A percentile compares a stretch with the other conserved stretches of the same genome.
phyloP scores from a whole-genome alignment of 495 filamentous ascomycete genomes.

The Hypomontagnella monticulosa region DNA sequence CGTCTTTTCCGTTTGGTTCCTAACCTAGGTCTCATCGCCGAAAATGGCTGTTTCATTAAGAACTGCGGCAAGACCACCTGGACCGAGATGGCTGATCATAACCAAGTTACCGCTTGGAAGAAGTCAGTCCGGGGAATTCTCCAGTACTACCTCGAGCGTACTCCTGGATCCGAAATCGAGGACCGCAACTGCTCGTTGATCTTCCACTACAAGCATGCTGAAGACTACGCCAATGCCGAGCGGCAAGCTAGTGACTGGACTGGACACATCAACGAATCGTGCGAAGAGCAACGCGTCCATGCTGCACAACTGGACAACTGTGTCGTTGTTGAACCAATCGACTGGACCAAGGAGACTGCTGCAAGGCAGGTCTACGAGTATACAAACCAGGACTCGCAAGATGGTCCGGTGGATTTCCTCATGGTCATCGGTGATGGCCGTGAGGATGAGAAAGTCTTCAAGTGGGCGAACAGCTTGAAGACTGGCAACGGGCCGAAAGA shows the following conservation, averaged over 20 bases:
- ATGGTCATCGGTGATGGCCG: conserved; percentile 88
- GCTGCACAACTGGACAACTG: conserved; percentile 81
- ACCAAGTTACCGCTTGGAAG: conserved; percentile 78
- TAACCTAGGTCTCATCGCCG: conserved; percentile 85
- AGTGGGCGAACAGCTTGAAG: conserved; percentile 84
- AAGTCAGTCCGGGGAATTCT: conserved; percentile 77
- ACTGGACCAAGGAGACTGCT: conserved; percentile 86
- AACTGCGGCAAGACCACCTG: conserved; percentile 72
- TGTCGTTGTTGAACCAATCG: conserved; percentile 80
- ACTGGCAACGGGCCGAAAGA: conserved; percentile 64
- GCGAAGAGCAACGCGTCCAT: conserved; percentile 80
- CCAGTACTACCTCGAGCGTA: conserved; percentile 86
- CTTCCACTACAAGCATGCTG: conserved; percentile 85
- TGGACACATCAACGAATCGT: conserved; percentile 92
- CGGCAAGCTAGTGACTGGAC: conserved; percentile 87
- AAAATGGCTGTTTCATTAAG: conserved; percentile 90
- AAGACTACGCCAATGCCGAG: conserved; percentile 74
- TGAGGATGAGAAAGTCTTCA: conserved; percentile 91
- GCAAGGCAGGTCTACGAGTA: conserved; percentile 73
- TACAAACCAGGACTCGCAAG: conserved; percentile 54
- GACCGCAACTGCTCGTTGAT: conserved; percentile 85
- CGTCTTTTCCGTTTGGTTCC: conserved; percentile 80
- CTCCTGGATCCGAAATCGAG: conserved; percentile 86
- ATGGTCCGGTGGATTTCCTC: conserved; percentile 76
- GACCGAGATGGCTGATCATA: conserved; percentile 75